These are phyloP conservation scores for Wickerhamomyces ciferrii DNA, from an alignment of 805 yeast species.

Conservation along the genomic window DNA sequence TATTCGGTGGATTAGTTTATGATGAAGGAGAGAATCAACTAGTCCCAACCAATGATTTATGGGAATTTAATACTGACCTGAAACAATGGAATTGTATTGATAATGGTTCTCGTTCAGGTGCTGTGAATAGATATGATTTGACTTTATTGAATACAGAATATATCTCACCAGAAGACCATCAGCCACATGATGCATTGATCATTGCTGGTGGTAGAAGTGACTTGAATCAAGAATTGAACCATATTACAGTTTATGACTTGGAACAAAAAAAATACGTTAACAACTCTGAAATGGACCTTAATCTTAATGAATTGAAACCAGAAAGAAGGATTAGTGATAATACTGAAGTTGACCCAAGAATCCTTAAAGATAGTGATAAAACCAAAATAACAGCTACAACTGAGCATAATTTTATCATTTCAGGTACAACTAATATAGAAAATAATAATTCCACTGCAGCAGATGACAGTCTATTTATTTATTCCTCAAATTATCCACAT, in stretches of 20 bases:
- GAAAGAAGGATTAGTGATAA: conserved; percentile 2
- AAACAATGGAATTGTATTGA: conserved; percentile 50
- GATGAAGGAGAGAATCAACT: conserved; percentile 30
- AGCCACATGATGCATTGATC: conserved; percentile 42
- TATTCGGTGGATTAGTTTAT: conserved; percentile 61
- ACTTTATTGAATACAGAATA: conserved; percentile 37
- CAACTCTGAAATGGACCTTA: conserved; percentile 14
- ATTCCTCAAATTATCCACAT: conserved; percentile 10
- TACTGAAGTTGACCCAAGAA: conserved; percentile 10
- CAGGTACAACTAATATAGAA: conserved; percentile 9
- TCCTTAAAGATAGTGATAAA: not conserved
- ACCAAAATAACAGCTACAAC: conserved; percentile 11
- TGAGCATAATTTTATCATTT: conserved; percentile 13
- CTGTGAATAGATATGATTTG: conserved; percentile 46
- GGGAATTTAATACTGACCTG: conserved; percentile 56
- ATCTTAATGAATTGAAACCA: conserved; percentile 15
- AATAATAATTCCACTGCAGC: conserved; percentile 2
- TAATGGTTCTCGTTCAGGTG: conserved; percentile 32
- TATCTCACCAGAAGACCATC: conserved; percentile 29
- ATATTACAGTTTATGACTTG: conserved; percentile 38
- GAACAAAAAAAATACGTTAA: conserved; percentile 26
- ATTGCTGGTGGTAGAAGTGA: conserved; percentile 50
- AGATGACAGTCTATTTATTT: conserved; percentile 14
- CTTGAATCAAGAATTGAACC: conserved; percentile 23
- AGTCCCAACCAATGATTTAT: conserved; percentile 55